Percentiles rank a stretch among this genome's conserved stretches.
Conservation (phyloP, 2,329 filamentous ascomycete genomes). For the Aspergillus sp. region DNA sequence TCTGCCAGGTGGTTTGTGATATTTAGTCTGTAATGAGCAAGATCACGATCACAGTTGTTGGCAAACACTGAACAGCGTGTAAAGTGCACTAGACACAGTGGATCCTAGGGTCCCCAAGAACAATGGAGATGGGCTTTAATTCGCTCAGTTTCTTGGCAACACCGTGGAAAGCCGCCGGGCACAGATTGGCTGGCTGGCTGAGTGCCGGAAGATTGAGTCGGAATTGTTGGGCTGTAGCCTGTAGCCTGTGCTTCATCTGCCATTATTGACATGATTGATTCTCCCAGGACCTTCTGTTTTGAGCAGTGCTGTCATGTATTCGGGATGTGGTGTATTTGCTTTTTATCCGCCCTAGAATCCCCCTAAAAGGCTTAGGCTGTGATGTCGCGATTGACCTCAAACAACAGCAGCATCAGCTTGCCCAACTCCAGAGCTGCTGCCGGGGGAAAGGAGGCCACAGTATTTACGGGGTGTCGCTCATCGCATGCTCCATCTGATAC, state of each 20-base stretch:
- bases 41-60: neutral
- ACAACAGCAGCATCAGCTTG: neutral
- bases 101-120: constrained; percentile 1
- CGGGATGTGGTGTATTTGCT: neutral
- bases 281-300: constrained; percentile 7
- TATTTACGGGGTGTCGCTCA: no score
- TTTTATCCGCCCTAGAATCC: constrained; percentile 8
- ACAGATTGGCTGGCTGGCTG: constrained; percentile 10
- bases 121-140: neutral
- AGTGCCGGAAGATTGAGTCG: no score
- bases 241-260: neutral
- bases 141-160: neutral
- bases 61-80: neutral
- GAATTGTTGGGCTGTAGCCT: neutral
- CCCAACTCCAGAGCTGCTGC: no score
- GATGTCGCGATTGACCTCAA: neutral
- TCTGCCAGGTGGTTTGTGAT: no score
- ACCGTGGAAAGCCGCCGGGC: constrained; percentile 7
- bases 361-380: neutral
- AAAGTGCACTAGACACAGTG: neutral
- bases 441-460: no score
- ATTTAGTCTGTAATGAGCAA: neutral
- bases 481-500: neutral
- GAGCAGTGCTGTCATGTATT: neutral
- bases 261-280: neutral